Base-by-base conservation (phyloP, 2,329 filamentous ascomycete species). In the Sporothrix curviconia region DNA sequence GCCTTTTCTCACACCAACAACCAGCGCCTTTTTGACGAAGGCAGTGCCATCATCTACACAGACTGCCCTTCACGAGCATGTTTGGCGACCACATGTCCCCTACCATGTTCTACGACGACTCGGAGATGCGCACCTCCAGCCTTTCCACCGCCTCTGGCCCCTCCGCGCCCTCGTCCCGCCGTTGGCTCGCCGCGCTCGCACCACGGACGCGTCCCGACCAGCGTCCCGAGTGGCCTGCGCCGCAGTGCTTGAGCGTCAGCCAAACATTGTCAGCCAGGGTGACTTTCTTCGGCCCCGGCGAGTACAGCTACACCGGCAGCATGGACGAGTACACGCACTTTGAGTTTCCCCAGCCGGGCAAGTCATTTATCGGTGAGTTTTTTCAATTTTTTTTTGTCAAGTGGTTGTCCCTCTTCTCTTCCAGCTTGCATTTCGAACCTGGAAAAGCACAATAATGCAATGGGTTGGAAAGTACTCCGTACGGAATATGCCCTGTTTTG, bases 171-270 rank as follows among this genome's bases (percentile, higher is more conserved):
- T 87, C 85, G 1, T 88, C 85, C n/a, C 8, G 82, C 81, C 55
- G 80, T 85, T 61, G 84, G 84, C 57, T 89, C 85, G 22, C 85
- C 85, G 25, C 81, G 83, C 65, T 85, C 84, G 1, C 78, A 80
- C 61, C 78, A 81, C 65, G 78, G n/a, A n/a, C n/a, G 79, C 57
- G 80, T 81, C 63, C 71, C 79, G 62, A 80, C 80, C 60, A 74
- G 76, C 64, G 77, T 82, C 76, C 83, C 46, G 81, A 84, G 59
- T 88, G 84, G 82, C 70, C 77, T 62, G 70, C 75, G 59, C 69
- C 74, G 59, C 71, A 80, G 53, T 78, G 78, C 55, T 72, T 87
- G 36, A 81, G 78, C 52, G 75, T 87, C 56, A 82, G 79, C 63
- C 85, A 30, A 74, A 77, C 66, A 87, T 90, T 61, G 81, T 88